phyloP scores from a whole-genome alignment of 345 rosid genomes.

The Melaleuca quinquenervia region DNA sequence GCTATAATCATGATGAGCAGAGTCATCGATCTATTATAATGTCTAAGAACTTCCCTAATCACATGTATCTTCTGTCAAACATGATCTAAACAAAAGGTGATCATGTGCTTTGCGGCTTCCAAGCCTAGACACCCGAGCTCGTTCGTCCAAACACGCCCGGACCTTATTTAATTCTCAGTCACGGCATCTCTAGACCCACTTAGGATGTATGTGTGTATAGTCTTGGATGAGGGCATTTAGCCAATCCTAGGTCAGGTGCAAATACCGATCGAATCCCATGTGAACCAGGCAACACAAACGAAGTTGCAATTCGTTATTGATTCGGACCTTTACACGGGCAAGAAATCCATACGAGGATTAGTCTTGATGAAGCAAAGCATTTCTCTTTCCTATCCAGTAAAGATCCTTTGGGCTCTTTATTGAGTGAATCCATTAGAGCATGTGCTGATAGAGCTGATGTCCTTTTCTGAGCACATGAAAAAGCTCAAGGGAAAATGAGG shows the following conservation, averaged over 20 bases:
- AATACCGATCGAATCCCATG: neutral
- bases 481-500: neutral
- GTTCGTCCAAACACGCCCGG: neutral
- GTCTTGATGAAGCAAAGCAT: neutral
- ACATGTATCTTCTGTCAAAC: neutral
- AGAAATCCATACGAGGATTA: neutral
- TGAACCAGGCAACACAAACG: neutral
- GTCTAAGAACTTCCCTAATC: neutral
- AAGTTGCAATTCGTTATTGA: neutral
- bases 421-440: neutral
- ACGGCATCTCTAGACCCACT: neutral
- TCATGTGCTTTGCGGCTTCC: neutral
- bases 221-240: neutral
- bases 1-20: neutral
- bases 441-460: neutral
- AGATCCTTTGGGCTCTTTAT: neutral
- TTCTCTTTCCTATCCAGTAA: neutral
- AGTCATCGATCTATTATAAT: neutral
- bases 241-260: neutral
- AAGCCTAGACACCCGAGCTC: neutral
- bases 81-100: neutral
- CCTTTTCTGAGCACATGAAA: slow-evolving; percentile 17
- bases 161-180: neutral
- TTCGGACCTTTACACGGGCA: neutral
- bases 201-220: neutral